phyloP scores from a whole-genome alignment of 2,329 filamentous ascomycete species.

The Colletotrichum horii region DNA sequence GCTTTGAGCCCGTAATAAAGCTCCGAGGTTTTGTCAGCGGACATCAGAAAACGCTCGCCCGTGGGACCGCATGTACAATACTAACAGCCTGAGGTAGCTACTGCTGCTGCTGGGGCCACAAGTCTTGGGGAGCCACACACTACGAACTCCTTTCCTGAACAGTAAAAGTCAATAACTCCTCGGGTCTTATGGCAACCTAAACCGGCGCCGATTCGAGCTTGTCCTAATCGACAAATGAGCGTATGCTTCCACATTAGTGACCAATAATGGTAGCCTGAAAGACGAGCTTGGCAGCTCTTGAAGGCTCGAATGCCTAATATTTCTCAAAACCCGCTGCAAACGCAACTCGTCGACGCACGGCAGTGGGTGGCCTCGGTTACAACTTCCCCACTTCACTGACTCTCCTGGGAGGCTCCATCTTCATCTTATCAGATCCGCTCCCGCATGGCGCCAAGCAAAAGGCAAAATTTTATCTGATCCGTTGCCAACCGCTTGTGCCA shows the following conservation, averaged over 20 bases:
- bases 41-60: neutral
- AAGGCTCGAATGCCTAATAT: neutral
- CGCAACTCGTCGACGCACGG: neutral
- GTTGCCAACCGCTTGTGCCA: neutral
- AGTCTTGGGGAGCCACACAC: neutral
- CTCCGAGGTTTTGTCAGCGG: neutral
- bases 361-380: neutral
- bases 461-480: conserved; percentile 11
- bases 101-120: neutral
- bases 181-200: fast-evolving
- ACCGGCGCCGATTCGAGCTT: neutral
- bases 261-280: neutral
- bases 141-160: neutral
- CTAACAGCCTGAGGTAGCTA: neutral
- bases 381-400: neutral
- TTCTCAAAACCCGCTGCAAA: neutral
- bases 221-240: neutral
- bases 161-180: neutral
- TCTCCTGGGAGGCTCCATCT: neutral
- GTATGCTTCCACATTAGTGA: neutral
- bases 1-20: neutral
- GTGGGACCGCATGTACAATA: neutral
- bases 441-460: conserved; percentile 1
- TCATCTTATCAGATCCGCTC: conserved; percentile 17
- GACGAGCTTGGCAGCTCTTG: neutral